Evolutionary conservation across 129 eudicot genomes (phyloP).

Genomic region (Glebionis coronaria): DNA sequence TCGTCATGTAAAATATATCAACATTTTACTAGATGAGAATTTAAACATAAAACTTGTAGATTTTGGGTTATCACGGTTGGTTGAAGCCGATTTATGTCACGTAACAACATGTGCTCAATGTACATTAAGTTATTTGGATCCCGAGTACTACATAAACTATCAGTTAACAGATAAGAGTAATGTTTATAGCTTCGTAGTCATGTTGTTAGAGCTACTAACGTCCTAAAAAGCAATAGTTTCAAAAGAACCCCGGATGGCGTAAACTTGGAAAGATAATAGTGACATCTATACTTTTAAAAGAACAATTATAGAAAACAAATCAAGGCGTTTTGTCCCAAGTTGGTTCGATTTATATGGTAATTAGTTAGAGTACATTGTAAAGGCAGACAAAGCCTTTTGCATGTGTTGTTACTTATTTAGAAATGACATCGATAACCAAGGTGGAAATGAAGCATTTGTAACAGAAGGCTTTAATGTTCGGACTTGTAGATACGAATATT

Average conservation of each 20-base stretch:
- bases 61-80: constrained; percentile 85
- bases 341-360: too few species aligned
- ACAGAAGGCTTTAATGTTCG: too few species aligned
- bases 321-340: too few species aligned
- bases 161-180: constrained; percentile 87
- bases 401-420: too few species aligned
- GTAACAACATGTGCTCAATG: constrained; percentile 90
- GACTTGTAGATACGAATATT: too few species aligned
- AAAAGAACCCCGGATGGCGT: constrained; percentile 71
- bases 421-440: too few species aligned
- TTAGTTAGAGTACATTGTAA: too few species aligned
- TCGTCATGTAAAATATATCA: constrained; percentile 77
- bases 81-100: constrained; percentile 76
- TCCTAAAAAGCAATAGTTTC: constrained; percentile 72
- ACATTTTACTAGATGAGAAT: constrained; percentile 73
- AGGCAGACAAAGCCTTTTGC: too few species aligned
- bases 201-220: constrained; percentile 68
- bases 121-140: constrained; percentile 86
- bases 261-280: too few species aligned
- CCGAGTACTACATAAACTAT: constrained; percentile 78
- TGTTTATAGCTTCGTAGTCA: constrained; percentile 82
- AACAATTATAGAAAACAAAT: too few species aligned
- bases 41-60: constrained; percentile 77
- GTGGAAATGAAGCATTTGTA: too few species aligned
- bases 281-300: too few species aligned